Evolutionary conservation across 1,284 basidiomycete genomes (phyloP).

Genomic region (Leccinum fallax): DNA sequence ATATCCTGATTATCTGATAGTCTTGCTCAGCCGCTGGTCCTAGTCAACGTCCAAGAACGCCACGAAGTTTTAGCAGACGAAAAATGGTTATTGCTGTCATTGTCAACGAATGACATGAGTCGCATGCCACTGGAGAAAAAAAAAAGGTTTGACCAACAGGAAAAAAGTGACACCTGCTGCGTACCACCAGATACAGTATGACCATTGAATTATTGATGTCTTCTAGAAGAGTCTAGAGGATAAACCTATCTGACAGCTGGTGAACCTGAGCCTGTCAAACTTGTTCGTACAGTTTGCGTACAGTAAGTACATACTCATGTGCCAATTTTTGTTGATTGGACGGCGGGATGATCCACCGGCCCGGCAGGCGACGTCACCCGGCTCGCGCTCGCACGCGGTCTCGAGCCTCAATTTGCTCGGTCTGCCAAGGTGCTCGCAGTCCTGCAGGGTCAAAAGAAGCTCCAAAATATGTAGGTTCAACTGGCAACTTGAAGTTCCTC

Average conservation of each 20-base stretch:
- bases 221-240: too few relatives aligned
- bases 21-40: background rate
- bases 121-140: background rate
- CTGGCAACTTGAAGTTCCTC: background rate
- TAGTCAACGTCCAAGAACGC: background rate
- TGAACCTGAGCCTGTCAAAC: background rate
- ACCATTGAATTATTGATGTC: background rate
- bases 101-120: background rate
- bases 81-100: background rate
- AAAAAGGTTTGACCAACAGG: background rate
- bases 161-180: background rate
- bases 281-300: background rate
- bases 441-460: background rate
- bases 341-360: background rate
- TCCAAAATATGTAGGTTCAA: background rate
- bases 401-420: background rate
- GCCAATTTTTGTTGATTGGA: background rate
- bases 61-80: background rate
- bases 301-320: background rate
- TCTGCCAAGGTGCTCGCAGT: too few relatives aligned
- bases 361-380: background rate
- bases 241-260: background rate
- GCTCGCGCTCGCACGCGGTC: background rate
- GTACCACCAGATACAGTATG: background rate
- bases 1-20: too few relatives aligned